phyloP scores from a whole-genome alignment of 192 early-diverging fungal species.

The Dissophora globulifera region DNA sequence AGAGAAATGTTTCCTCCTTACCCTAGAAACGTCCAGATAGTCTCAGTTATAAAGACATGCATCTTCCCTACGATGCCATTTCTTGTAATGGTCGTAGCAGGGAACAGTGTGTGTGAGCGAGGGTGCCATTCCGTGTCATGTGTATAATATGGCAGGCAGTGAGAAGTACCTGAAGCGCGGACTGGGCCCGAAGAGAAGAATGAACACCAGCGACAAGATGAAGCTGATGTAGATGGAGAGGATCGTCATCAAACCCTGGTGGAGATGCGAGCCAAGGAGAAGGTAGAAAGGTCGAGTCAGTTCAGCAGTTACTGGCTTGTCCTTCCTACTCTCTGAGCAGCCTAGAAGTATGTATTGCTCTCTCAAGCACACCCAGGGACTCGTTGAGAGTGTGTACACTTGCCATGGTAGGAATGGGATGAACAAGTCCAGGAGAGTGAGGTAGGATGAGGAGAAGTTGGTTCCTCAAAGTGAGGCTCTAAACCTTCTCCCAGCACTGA shows the following conservation, averaged over 20 bases:
- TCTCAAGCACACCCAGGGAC: neutral
- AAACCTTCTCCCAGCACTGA: too few relatives aligned
- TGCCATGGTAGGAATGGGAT: conserved; percentile 14
- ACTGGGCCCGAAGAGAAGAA: conserved; percentile 47
- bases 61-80: conserved; percentile 41
- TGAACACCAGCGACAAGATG: conserved; percentile 47
- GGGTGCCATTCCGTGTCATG: too few relatives aligned
- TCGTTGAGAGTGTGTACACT: neutral
- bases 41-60: conserved; percentile 47
- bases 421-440: too few relatives aligned
- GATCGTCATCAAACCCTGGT: conserved; percentile 36
- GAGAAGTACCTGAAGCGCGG: conserved; percentile 40
- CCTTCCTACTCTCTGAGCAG: too few relatives aligned
- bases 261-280: neutral
- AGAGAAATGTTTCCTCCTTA: conserved; percentile 1
- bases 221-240: conserved; percentile 49
- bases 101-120: too few relatives aligned
- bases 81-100: too few relatives aligned
- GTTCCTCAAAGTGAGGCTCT: too few relatives aligned
- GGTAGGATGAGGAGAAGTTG: too few relatives aligned
- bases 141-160: neutral
- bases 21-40: conserved; percentile 42
- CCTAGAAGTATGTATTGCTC: too few relatives aligned
- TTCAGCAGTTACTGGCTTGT: too few relatives aligned
- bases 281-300: too few relatives aligned